These are phyloP conservation scores for Neobulgaria alba DNA, from an alignment of 2,329 filamentous ascomycete genomes.

Conservation along the genomic window DNA sequence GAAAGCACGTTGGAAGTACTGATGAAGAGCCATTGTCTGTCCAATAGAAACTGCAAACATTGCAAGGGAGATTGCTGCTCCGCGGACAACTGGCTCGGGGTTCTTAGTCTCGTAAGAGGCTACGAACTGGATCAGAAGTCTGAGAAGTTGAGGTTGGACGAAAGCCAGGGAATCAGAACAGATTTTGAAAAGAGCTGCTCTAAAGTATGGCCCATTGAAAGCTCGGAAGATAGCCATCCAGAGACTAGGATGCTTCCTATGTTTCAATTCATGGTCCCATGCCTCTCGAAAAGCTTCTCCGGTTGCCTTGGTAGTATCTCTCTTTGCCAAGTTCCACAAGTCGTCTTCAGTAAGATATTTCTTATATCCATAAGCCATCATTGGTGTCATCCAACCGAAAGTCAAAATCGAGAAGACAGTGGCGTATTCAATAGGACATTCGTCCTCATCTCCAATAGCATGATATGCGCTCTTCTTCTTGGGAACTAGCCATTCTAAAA, in stretches of 20 bases:
- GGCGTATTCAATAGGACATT: conserved; percentile 74
- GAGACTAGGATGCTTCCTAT: conserved; percentile 61
- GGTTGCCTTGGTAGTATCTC: conserved; percentile 71
- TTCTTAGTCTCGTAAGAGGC: conserved; percentile 57
- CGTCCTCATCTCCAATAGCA: conserved; percentile 57
- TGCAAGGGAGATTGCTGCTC: conserved; percentile 75
- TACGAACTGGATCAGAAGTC: conserved; percentile 76
- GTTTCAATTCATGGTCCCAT: conserved; percentile 68
- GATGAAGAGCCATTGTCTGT: conserved; percentile 87
- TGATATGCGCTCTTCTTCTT: conserved; percentile 63
- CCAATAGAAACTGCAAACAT: conserved; percentile 86
- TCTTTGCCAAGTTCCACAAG: conserved; percentile 79
- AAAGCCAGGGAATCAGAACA: conserved; percentile 81
- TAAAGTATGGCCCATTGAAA: conserved; percentile 76
- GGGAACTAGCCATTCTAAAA: conserved; percentile 59
- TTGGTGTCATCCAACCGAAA: conserved; percentile 96
- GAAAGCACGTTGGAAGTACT: conserved; percentile 95
- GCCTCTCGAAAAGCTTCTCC: conserved; percentile 60
- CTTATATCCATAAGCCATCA: conserved; percentile 94
- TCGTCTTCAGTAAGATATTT: conserved; percentile 90
- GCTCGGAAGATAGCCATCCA: conserved; percentile 80
- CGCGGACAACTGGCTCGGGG: conserved; percentile 72
- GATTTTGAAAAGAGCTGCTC: conserved; percentile 81
- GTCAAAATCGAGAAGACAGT: conserved; percentile 89
- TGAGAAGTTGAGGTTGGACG: conserved; percentile 81